Base-by-base conservation (phyloP, 495 filamentous ascomycete genomes). In the Xylaria castorea region DNA sequence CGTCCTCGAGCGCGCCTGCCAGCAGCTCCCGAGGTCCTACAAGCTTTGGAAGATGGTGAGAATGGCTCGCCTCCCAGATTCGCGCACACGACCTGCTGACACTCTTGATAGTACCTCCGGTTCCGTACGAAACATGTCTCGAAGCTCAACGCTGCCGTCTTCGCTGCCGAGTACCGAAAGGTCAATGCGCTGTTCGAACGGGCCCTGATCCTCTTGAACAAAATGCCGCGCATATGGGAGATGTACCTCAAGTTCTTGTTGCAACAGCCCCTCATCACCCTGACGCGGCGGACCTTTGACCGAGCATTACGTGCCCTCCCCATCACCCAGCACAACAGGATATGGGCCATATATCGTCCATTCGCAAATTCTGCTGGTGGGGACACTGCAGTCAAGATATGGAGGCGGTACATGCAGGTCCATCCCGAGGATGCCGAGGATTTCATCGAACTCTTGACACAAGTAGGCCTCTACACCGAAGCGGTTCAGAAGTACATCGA, bases 161-260 rank as follows among this genome's bases (percentile, higher is more conserved):
- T 93, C 81, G 89, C 89, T 38, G 84, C 89, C 66, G 95, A 98
- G 77, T 98, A 92, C 80, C 87, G 88, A 75, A 98, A 98, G 80
- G 95, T 99, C 78, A 98, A 99, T 80, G 88, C 94, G 60, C 89
- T 98, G 38, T 99, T 97, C 77, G 97, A 99, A 82, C 90, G 94
- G 74, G 95, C 97, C 12, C 84, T 99, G 46, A 92, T 98, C 72
- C 87, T 99, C 11, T 88, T 99, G 74, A 98, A 98, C 85, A 99
- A 99, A 83, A 99, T 99, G 97, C 97, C 97, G 60, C 88, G 90
- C 72, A 96, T 98, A 78, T 99, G 97, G 97, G 94, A 97, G 82
- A 94, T 98, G 92, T 99, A 97, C 79, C 90, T 99, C 55, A 89
- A 89, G 48, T 98, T 98, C 79, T 84, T 98, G 74, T 89, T 95